These are phyloP conservation scores for Zasmidium angulare DNA, from an alignment of 2,329 filamentous ascomycete species.

Conservation along the genomic window DNA sequence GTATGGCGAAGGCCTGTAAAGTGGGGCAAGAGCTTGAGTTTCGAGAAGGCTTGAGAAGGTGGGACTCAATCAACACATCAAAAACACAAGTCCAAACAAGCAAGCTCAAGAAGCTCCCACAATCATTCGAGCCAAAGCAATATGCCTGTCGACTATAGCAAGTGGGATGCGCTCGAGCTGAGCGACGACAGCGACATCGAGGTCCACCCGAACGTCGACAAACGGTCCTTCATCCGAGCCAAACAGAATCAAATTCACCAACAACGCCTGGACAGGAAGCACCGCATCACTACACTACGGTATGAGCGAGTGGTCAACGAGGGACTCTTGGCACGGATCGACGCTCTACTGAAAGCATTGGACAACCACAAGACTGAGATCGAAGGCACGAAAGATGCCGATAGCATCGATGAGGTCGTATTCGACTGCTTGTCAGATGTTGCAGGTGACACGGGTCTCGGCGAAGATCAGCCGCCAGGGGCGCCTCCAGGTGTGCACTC, in stretches of 20 bases:
- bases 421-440: conserved; percentile 84
- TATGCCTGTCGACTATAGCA: conserved; percentile 69
- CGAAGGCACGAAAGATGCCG: conserved; percentile 58
- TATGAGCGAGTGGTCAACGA: conserved; percentile 94
- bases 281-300: conserved; percentile 86
- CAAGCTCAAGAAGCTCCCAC: neutral
- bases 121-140: neutral
- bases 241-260: conserved; percentile 98
- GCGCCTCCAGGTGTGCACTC: conserved; percentile 77
- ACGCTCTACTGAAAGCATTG: conserved; percentile 71
- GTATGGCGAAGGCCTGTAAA: neutral
- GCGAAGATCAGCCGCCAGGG: conserved; percentile 73
- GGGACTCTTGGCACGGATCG: conserved; percentile 81
- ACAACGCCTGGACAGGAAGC: conserved; percentile 79
- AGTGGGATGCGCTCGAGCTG: conserved; percentile 89
- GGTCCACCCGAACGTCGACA: conserved; percentile 98
- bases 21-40: neutral
- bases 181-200: conserved; percentile 98
- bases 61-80: neutral
- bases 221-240: conserved; percentile 94
- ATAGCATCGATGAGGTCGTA: conserved; percentile 75
- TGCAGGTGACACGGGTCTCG: conserved; percentile 62
- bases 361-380: conserved; percentile 64
- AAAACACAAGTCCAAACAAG: neutral
- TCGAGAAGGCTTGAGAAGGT: neutral